phyloP scores from a whole-genome alignment of 371 early-diverging fungal species.

The Nematocida sp. region DNA sequence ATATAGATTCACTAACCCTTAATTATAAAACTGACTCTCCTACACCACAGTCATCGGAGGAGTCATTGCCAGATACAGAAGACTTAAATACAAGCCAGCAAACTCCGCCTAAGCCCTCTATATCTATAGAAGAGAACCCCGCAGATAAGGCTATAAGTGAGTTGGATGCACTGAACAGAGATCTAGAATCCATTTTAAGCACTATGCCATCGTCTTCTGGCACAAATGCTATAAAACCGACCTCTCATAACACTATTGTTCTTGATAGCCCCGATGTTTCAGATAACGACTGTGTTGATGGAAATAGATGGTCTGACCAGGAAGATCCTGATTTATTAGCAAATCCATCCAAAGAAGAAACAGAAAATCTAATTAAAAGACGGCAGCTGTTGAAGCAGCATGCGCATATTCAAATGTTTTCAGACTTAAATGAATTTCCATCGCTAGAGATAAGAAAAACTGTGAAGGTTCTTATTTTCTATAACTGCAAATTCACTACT shows the following conservation, averaged over 20 bases:
- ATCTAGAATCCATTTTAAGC: too few relatives aligned
- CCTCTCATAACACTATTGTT: not conserved
- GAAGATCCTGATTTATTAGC: not conserved
- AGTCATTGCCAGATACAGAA: too few relatives aligned
- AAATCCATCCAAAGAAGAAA: not conserved
- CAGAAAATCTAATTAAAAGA: not conserved
- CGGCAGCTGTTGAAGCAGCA: not conserved
- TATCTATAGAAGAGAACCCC: too few relatives aligned
- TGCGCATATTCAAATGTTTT: not conserved
- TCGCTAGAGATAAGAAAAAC: not conserved
- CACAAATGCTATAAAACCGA: too few relatives aligned
- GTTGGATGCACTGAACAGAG: too few relatives aligned
- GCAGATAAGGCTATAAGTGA: too few relatives aligned
- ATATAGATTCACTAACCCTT: too few relatives aligned
- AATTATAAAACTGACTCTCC: too few relatives aligned
- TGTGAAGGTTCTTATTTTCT: not conserved
- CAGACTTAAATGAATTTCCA: not conserved
- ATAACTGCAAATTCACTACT: slow-evolving; percentile 1
- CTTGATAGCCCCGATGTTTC: not conserved
- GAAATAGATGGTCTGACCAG: not conserved
- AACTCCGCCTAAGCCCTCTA: too few relatives aligned
- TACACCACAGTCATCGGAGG: too few relatives aligned
- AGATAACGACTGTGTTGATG: not conserved
- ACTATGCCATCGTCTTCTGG: too few relatives aligned
- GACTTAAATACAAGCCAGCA: too few relatives aligned